Evolutionary conservation across 768 basidiomycete species (phyloP).

Genomic region (Boletus edulis): DNA sequence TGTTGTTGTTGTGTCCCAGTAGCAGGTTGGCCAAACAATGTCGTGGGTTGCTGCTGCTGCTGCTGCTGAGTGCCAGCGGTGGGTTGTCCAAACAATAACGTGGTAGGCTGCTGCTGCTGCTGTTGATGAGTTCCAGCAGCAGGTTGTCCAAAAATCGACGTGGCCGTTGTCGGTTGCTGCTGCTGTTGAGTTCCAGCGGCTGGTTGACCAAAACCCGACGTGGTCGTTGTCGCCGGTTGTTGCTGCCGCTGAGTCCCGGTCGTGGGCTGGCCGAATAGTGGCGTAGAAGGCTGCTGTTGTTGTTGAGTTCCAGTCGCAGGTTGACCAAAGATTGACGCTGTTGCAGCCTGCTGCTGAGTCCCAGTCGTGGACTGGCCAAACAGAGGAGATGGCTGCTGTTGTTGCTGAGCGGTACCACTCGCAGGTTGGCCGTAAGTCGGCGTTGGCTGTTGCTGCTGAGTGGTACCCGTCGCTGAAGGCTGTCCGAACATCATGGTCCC

Average conservation of each 20-base stretch:
- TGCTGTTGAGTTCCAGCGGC: slow-evolving; percentile 32
- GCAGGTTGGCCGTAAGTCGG: slow-evolving; percentile 10
- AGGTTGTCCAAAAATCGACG: slow-evolving; percentile 38
- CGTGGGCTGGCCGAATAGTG: slow-evolving; percentile 36
- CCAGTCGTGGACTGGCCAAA: slow-evolving; percentile 16
- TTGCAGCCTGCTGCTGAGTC: slow-evolving; percentile 31
- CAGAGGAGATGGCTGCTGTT: slow-evolving; percentile 21
- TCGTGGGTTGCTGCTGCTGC: slow-evolving; percentile 8
- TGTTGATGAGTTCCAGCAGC: slow-evolving; percentile 20
- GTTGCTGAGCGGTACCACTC: slow-evolving; percentile 13
- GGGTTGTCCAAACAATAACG: slow-evolving; percentile 26
- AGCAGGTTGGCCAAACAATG: slow-evolving; percentile 30
- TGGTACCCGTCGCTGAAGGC: slow-evolving; percentile 3
- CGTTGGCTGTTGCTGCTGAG: slow-evolving; percentile 8
- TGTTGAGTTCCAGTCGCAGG: slow-evolving; percentile 28
- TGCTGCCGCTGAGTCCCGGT: slow-evolving; percentile 31
- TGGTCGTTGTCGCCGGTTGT: slow-evolving; percentile 8
- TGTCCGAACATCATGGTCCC: slow-evolving; percentile 13
- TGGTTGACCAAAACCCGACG: slow-evolving; percentile 37
- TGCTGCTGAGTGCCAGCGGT: slow-evolving; percentile 15
- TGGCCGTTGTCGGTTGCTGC: slow-evolving; percentile 9
- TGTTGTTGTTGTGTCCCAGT: slow-evolving; percentile 35
- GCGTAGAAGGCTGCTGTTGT: slow-evolving; percentile 29
- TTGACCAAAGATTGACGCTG: slow-evolving; percentile 35
- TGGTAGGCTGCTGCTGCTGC: slow-evolving; percentile 11